Conservation (phyloP, 805 yeast species). For the Clavispora santaluciae region DNA sequence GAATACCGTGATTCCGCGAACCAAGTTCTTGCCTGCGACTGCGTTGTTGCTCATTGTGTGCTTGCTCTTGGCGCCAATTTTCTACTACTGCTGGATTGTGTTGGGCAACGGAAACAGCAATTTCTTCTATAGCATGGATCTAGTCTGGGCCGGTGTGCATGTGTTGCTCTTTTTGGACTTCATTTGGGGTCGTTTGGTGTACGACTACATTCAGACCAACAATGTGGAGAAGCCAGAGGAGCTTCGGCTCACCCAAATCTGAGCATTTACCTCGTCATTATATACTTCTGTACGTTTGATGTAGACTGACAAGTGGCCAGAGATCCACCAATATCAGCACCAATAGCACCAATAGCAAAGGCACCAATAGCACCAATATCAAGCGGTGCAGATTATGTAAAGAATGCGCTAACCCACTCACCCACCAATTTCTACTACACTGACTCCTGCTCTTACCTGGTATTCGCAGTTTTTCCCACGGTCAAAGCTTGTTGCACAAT, state of each 20-base stretch:
- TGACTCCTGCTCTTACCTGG: too few species aligned
- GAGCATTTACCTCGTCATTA: background rate
- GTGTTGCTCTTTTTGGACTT: constrained; percentile 68
- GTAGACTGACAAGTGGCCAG: too few species aligned
- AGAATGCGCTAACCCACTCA: too few species aligned
- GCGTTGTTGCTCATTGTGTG: constrained; percentile 47
- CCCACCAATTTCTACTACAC: too few species aligned
- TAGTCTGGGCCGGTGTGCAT: constrained; percentile 71
- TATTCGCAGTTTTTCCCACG: too few species aligned
- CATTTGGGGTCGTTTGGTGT: constrained; percentile 71
- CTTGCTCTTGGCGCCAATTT: constrained; percentile 74
- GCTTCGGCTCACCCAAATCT: constrained; percentile 49
- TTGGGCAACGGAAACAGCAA: constrained; percentile 94
- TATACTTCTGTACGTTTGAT: too few species aligned
- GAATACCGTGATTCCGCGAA: constrained; percentile 41
- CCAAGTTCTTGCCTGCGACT: constrained; percentile 42
- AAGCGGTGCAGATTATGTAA: too few species aligned
- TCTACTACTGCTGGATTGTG: constrained; percentile 91
- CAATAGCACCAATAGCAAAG: too few species aligned
- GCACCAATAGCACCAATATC: too few species aligned
- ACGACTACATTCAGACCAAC: constrained; percentile 49
- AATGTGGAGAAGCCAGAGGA: constrained; percentile 28
- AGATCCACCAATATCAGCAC: too few species aligned
- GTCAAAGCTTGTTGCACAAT: too few species aligned
- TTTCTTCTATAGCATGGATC: constrained; percentile 90